Conservation (phyloP, 495 filamentous ascomycete genomes). For the Hypoxylon lienhwacheense region DNA sequence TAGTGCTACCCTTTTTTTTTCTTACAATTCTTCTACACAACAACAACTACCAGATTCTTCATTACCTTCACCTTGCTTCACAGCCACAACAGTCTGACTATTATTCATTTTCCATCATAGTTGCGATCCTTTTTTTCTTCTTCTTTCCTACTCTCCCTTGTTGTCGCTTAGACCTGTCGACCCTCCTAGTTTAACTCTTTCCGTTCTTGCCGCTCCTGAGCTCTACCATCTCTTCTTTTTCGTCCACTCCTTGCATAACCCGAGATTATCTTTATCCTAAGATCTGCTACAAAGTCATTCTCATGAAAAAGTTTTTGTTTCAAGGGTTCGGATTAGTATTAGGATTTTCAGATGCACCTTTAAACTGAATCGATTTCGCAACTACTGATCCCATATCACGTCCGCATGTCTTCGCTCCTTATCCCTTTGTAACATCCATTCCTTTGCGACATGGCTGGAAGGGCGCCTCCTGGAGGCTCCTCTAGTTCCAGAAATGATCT, state of each 20-base stretch:
- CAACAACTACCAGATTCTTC: slow-evolving; percentile 1
- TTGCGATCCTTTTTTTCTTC: slow-evolving; percentile 15
- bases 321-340: not conserved
- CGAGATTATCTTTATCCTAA: slow-evolving; percentile 13
- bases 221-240: slow-evolving; percentile 34
- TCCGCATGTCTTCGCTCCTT: slow-evolving; percentile 36
- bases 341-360: slow-evolving; percentile 9
- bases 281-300: not conserved
- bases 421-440: slow-evolving; percentile 40
- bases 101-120: slow-evolving; percentile 5
- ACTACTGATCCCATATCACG: slow-evolving; percentile 8
- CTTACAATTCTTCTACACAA: slow-evolving; percentile 21
- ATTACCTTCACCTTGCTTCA: slow-evolving; percentile 18
- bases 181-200: slow-evolving; percentile 14
- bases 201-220: slow-evolving; percentile 23
- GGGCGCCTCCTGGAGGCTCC: slow-evolving; percentile 59
- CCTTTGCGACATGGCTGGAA: slow-evolving; percentile 66
- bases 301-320: too few species aligned
- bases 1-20: slow-evolving; percentile 32
- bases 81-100: slow-evolving; percentile 9
- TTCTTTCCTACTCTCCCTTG: not conserved
- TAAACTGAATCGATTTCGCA: slow-evolving; percentile 11
- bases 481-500: slow-evolving; percentile 66
- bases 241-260: slow-evolving; percentile 16
- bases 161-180: slow-evolving; percentile 3